Percentiles rank a stretch among this genome's conserved stretches.
Evolutionary conservation across 129 eudicot species (phyloP).

Genomic region (Escallonia rubra): DNA sequence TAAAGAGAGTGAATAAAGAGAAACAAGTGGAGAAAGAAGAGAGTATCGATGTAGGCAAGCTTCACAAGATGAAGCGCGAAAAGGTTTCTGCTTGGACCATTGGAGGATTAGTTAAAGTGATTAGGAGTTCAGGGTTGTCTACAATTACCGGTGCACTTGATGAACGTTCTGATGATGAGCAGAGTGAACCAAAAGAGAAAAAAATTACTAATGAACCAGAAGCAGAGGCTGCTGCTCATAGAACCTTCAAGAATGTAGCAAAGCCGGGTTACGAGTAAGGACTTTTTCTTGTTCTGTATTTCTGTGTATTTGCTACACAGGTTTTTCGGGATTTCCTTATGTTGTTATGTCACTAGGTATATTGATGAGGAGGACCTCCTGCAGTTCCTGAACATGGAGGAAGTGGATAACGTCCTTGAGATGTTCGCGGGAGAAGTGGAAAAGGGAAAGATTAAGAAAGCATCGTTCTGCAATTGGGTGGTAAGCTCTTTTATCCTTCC

Average conservation of each 20-base stretch:
- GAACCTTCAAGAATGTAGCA: conserved; percentile 28
- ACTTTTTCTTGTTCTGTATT: neutral
- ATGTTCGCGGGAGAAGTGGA: conserved; percentile 36
- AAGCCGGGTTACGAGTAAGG: conserved; percentile 27
- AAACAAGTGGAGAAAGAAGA: conserved; percentile 6
- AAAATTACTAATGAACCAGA: conserved; percentile 21
- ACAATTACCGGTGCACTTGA: conserved; percentile 6
- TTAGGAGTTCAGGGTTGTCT: neutral
- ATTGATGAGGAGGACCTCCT: conserved; percentile 35
- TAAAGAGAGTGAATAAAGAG: conserved; percentile 9
- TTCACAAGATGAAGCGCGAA: conserved; percentile 14
- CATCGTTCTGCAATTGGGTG: conserved; percentile 40
- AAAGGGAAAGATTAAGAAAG: conserved; percentile 21
- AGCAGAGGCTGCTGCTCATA: conserved; percentile 18
- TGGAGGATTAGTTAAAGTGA: conserved; percentile 8
- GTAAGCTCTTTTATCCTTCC: conserved; percentile 3
- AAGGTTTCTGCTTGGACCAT: conserved; percentile 25
- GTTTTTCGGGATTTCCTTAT: neutral
- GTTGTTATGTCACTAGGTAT: conserved; percentile 15
- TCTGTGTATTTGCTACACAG: neutral
- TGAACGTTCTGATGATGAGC: neutral
- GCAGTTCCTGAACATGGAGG: conserved; percentile 27
- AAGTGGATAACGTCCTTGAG: conserved; percentile 23
- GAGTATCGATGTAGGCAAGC: conserved; percentile 10
- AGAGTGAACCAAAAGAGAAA: neutral